phyloP scores from a whole-genome alignment of 805 yeast species.

The Starmerella floricola region DNA sequence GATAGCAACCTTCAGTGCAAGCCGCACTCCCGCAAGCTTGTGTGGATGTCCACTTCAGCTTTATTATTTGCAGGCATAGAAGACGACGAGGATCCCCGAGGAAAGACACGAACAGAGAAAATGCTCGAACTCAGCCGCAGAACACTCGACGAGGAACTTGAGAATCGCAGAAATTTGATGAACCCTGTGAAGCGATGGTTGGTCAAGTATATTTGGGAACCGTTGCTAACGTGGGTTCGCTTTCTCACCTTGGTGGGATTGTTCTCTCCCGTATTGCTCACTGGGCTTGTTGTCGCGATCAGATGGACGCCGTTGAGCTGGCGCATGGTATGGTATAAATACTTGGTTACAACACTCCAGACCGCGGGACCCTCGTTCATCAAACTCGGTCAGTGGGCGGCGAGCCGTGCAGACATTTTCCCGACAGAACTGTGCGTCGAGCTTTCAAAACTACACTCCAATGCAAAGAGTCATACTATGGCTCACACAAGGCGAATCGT shows the following conservation, averaged over 20 bases:
- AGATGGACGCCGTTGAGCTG: conserved; percentile 37
- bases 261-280: conserved; percentile 55
- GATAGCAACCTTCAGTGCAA: no score
- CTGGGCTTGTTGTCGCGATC: conserved; percentile 46
- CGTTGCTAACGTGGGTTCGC: conserved; percentile 53
- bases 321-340: conserved; percentile 48
- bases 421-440: conserved; percentile 67
- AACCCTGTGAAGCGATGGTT: conserved; percentile 12
- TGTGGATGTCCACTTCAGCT: conserved; percentile 6
- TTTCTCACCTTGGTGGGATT: conserved; percentile 54
- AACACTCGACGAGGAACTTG: conserved; percentile 9
- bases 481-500: conserved; percentile 47
- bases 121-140: conserved; percentile 16
- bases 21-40: no score
- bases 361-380: conserved; percentile 77
- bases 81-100: conserved; percentile 11
- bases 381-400: conserved; percentile 95
- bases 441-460: conserved; percentile 65
- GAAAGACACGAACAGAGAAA: conserved; percentile 18
- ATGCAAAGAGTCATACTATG: conserved; percentile 63
- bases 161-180: not conserved
- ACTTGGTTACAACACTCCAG: conserved; percentile 58
- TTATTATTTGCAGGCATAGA: conserved; percentile 7
- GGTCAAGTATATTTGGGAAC: conserved; percentile 40
- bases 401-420: conserved; percentile 88